phyloP scores from a whole-genome alignment of 2,329 filamentous ascomycete genomes.

The Blastomyces gilchristii region DNA sequence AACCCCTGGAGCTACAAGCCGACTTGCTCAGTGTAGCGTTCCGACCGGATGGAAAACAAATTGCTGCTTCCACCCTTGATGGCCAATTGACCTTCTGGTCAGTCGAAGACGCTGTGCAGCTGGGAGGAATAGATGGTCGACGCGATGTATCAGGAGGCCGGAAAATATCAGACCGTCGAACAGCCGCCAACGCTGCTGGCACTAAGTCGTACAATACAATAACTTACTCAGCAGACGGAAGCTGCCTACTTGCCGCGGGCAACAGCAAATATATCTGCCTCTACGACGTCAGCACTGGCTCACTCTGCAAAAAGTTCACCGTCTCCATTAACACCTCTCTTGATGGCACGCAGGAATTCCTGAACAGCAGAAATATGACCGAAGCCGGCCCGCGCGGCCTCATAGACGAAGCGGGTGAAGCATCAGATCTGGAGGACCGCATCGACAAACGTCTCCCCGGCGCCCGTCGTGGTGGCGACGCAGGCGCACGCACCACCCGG shows the following conservation, averaged over 20 bases:
- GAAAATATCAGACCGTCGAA: conserved; percentile 75
- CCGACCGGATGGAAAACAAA: conserved; percentile 78
- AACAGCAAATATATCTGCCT: conserved; percentile 98
- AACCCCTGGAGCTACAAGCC: conserved; percentile 82
- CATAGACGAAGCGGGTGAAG: conserved; percentile 81
- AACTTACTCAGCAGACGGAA: conserved; percentile 83
- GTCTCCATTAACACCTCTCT: conserved; percentile 93
- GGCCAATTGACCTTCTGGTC: conserved; percentile 95
- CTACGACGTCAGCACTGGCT: conserved; percentile 88
- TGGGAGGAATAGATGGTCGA: conserved; percentile 76
- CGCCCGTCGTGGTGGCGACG: conserved; percentile 77
- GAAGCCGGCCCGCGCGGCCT: conserved; percentile 77
- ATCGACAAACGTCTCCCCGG: conserved; percentile 72
- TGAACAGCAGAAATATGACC: conserved; percentile 84
- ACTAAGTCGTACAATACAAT: conserved; percentile 87
- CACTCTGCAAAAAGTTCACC: conserved; percentile 87
- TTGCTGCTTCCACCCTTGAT: conserved; percentile 85
- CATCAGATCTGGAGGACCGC: conserved; percentile 77
- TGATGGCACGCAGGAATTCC: conserved; percentile 90
- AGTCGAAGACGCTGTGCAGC: conserved; percentile 74
- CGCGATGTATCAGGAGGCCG: conserved; percentile 89
- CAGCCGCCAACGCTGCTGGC: conserved; percentile 79
- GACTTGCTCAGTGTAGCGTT: conserved; percentile 82
- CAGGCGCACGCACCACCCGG: conserved; percentile 62
- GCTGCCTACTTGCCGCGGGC: conserved; percentile 77